Evolutionary conservation across 768 basidiomycete genomes (phyloP), one percentile per base, ranked within the genome.

Genomic region (Mycena indigotica): DNA sequence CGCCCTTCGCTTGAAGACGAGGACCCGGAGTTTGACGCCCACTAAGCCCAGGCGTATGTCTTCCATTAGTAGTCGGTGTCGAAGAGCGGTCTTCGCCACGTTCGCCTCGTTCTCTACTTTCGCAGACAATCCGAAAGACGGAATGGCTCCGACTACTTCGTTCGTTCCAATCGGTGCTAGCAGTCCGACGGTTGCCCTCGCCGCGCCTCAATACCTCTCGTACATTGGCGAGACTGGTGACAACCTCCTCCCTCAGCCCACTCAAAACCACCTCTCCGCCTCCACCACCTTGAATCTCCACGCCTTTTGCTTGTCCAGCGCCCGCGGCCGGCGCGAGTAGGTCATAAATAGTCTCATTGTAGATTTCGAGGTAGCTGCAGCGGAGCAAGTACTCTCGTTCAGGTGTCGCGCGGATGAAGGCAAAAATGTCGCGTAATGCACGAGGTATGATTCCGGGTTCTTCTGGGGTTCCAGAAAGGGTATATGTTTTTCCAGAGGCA

Each of bases 101-200:
- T 16, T 65, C 61, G 25, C 82, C 85, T 54, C 87, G 75, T 67
- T 88, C 91, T 52, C 92, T 77, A 65, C 91, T 93, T 72, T 97
- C 94, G 50, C 96, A 87, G 0, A 98, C 95, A 26, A 98, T 82
- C 28, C 95, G 78, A 71, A 98, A 97, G 0, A 98, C 91, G 62
- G 90, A 92, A 70, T 98, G 96, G 75, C 93, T 95, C 29, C 96
- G 80, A 69, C 92, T 94, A 75, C 92, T 95, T 57, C 96, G 76
- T 66, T 95, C 91, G 69, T 99, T 99, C 96, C 96, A 99, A 67
- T 99, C 96, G n/a, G 97, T 99, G 64, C 87, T 91, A 1, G 95
- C 95, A 3, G 95, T 97, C 58, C 93, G 79, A 50, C 96, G 77
- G 66, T 93, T 87, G 3, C 88, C 85, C 69, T 97, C 93, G 4